Percentiles rank a stretch among this genome's conserved stretches.
These are phyloP conservation scores for Viridothelium virens DNA, from an alignment of 495 filamentous ascomycete genomes.

Conservation along the genomic window DNA sequence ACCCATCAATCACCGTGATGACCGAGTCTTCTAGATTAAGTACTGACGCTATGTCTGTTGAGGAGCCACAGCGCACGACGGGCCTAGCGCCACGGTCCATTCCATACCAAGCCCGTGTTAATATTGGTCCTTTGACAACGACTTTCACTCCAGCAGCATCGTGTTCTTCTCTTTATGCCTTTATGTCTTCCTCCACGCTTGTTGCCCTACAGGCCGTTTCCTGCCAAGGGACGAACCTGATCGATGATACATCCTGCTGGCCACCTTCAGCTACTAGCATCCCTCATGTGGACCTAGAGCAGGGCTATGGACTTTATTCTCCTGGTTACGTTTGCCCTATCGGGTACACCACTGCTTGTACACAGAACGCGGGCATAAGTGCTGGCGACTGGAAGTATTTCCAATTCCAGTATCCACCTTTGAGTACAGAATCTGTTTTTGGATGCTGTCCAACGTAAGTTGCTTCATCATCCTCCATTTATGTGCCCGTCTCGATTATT, in stretches of 20 bases:
- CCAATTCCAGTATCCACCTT: neutral
- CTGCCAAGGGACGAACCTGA: neutral
- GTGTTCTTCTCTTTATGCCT: too few relatives aligned
- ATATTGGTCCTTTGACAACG: too few relatives aligned
- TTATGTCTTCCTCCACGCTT: too few relatives aligned
- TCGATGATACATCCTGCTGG: neutral
- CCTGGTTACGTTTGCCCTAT: conserved; percentile 5
- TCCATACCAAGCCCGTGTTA: too few relatives aligned
- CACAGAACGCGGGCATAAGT: neutral
- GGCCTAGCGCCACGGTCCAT: too few relatives aligned
- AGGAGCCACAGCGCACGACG: too few relatives aligned
- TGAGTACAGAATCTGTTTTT: neutral
- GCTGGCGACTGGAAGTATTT: neutral
- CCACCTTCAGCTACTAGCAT: neutral
- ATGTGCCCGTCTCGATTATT: neutral
- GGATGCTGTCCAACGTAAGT: conserved; percentile 9
- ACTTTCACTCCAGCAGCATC: too few relatives aligned
- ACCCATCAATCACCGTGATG: too few relatives aligned
- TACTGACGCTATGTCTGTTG: too few relatives aligned
- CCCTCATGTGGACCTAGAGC: neutral
- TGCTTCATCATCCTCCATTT: neutral
- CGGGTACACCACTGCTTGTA: neutral
- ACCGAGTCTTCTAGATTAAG: too few relatives aligned
- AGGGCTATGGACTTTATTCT: neutral
- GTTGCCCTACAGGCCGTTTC: too few relatives aligned